These are phyloP conservation scores for Phytophthora pistaciae DNA, from an alignment of 352 stramenopile species.

Conservation along the genomic window DNA sequence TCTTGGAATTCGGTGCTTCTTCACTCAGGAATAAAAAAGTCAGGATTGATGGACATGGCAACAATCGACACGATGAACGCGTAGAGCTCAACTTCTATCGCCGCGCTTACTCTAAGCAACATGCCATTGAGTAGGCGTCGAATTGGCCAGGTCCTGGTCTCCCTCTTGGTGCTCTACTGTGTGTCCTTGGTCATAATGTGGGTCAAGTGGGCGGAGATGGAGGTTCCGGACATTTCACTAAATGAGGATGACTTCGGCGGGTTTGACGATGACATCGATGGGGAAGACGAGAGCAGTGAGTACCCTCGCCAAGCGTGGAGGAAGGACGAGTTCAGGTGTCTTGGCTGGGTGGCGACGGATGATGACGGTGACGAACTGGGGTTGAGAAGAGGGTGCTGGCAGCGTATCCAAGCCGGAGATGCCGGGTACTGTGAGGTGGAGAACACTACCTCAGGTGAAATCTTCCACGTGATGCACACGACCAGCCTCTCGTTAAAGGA, in stretches of 20 bases:
- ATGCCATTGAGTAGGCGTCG: slow-evolving; percentile 5
- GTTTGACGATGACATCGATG: not conserved
- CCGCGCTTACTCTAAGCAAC: not conserved
- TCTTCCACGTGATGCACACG: slow-evolving; percentile 75
- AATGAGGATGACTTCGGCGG: not conserved
- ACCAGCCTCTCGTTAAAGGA: slow-evolving; percentile 71
- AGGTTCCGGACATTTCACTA: slow-evolving; percentile 11
- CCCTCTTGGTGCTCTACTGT: slow-evolving; percentile 35
- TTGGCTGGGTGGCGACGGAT: slow-evolving; percentile 72
- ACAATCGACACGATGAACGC: too few species aligned
- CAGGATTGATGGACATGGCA: too few species aligned
- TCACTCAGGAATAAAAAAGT: too few species aligned
- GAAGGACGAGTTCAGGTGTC: slow-evolving; percentile 63
- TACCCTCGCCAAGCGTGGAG: slow-evolving; percentile 37
- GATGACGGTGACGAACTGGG: slow-evolving; percentile 59
- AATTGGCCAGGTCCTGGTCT: slow-evolving; percentile 13
- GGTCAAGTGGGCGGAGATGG: slow-evolving; percentile 41
- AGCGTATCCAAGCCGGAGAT: slow-evolving; percentile 62
- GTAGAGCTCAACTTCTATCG: not conserved
- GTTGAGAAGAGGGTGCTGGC: slow-evolving; percentile 62
- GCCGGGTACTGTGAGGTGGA: slow-evolving; percentile 71
- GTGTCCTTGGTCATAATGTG: slow-evolving; percentile 36
- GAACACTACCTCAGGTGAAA: slow-evolving; percentile 57
- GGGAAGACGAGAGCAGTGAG: slow-evolving; percentile 5
- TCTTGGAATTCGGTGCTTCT: too few species aligned